Base-by-base conservation (phyloP, 805 yeast genomes). In the Cyberlindnera subsufficiens region DNA sequence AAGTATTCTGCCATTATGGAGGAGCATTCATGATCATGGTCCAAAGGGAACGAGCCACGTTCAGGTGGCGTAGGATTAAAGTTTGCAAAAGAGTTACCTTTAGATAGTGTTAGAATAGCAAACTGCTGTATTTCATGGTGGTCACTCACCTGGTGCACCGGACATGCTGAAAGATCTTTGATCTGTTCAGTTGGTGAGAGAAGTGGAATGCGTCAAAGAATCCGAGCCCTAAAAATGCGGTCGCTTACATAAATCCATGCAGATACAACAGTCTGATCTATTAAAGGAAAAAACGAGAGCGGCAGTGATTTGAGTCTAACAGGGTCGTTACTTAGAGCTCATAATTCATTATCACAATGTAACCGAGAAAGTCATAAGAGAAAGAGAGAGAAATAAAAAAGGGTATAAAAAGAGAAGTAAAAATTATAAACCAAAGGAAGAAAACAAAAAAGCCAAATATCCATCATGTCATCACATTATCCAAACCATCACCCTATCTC, bases 21-120 rank as follows among this genome's bases (percentile, higher is more conserved):
- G 18, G 80, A 77, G 59, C 98, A 91, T 50, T 93, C 98, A 7
- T 75, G 75, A 46, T 77, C 81, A 58, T 91, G 99, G 58, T 91
- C 99, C 36, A 91, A 68, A 0, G 98, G 99, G 63, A 91, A 91
- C 0, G 98, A 87, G 0, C 99, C 99, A 52, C 96, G 69, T 51
- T 91, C 96, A 3, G 99, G 99, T 18, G 99, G 96, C 0, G 91
- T 83, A 9, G 97, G 96, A 13, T 78, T 70, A 70, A 83, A 73
- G 34, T 71, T 65, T 34, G 65, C 60, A 38, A 72, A 53, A 14
- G 74, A 58, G 45, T 70, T 71, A 30, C 80, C 79, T 47, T 30
- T 15, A 8, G 13, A 25, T 3, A 27, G 13, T n/a, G 38, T 37
- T 42, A 37, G 40, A 32, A 15, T 7, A 4, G 16, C 4, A 20